Conservation (phyloP, 495 filamentous ascomycete genomes). For the Darksidea phi region DNA sequence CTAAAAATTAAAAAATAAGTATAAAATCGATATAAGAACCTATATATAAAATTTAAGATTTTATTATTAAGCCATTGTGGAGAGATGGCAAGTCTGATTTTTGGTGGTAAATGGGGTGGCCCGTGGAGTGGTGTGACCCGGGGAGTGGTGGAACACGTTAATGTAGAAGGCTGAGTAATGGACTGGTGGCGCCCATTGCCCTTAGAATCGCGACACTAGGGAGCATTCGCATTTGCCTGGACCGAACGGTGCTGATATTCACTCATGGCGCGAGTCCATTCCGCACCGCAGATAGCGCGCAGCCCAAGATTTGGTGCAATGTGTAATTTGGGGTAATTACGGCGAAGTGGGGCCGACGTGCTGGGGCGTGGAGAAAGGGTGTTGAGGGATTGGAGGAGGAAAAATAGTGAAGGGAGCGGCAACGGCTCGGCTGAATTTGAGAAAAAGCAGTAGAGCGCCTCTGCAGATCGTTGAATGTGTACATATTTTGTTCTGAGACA, state of each 20-base stretch:
- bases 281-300: constrained; percentile 45
- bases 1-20: too few species aligned
- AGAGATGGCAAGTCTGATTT: too few species aligned
- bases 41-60: too few species aligned
- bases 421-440: too few species aligned
- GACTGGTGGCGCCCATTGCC: constrained; percentile 68
- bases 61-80: too few species aligned
- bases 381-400: constrained; percentile 46
- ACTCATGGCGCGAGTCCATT: constrained; percentile 49
- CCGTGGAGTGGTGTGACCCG: too few species aligned
- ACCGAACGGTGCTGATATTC: constrained; percentile 25
- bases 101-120: too few species aligned
- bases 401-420: background rate
- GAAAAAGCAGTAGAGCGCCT: too few species aligned
- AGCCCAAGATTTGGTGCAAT: constrained; percentile 50
- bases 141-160: too few species aligned
- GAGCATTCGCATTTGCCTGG: constrained; percentile 7
- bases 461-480: background rate
- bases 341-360: constrained; percentile 54
- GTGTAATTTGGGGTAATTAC: constrained; percentile 58
- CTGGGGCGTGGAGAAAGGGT: constrained; percentile 55
- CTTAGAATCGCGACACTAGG: constrained; percentile 44
- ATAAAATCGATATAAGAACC: too few species aligned
- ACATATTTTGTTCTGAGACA: background rate
- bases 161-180: constrained; percentile 36